Conservation (phyloP, 768 basidiomycete genomes). For the Lyophyllum shimeji region DNA sequence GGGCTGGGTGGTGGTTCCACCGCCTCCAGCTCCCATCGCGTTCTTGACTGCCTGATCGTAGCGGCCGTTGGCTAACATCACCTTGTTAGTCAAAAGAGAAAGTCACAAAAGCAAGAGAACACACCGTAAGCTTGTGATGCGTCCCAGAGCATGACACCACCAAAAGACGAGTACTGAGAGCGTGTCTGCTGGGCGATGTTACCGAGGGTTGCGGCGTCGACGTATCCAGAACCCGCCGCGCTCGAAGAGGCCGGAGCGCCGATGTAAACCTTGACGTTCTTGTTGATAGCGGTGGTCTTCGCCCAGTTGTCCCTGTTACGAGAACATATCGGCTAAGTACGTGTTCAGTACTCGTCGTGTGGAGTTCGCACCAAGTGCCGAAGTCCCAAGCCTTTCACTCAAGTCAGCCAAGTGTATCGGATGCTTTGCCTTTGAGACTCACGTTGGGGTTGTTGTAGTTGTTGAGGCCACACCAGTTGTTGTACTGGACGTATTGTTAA, state of each 20-base stretch:
- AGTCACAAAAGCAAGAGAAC: slow-evolving; percentile 5
- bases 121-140: slow-evolving; percentile 40
- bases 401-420: neutral
- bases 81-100: neutral
- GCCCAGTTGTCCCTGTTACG: slow-evolving; percentile 53
- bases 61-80: slow-evolving; percentile 33
- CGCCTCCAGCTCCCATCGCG: slow-evolving; percentile 30
- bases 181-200: slow-evolving; percentile 40
- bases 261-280: slow-evolving; percentile 54
- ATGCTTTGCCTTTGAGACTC: slow-evolving; percentile 9
- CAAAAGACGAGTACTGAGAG: slow-evolving; percentile 51
- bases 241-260: slow-evolving; percentile 52
- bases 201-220: slow-evolving; percentile 40
- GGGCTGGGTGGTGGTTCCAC: slow-evolving; percentile 12
- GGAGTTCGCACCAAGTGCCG: slow-evolving; percentile 34
- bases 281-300: slow-evolving; percentile 50
- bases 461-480: slow-evolving; percentile 29
- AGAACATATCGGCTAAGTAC: neutral
- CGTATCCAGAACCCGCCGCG: slow-evolving; percentile 56
- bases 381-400: slow-evolving; percentile 45
- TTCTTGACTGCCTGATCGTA: slow-evolving; percentile 43
- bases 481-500: slow-evolving; percentile 13
- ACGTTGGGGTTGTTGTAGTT: slow-evolving; percentile 43
- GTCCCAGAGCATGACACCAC: slow-evolving; percentile 50
- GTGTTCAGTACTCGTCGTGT: neutral